Evolutionary conservation across 2,329 filamentous ascomycete genomes (phyloP).

Genomic region (Talaromyces rugulosus): DNA sequence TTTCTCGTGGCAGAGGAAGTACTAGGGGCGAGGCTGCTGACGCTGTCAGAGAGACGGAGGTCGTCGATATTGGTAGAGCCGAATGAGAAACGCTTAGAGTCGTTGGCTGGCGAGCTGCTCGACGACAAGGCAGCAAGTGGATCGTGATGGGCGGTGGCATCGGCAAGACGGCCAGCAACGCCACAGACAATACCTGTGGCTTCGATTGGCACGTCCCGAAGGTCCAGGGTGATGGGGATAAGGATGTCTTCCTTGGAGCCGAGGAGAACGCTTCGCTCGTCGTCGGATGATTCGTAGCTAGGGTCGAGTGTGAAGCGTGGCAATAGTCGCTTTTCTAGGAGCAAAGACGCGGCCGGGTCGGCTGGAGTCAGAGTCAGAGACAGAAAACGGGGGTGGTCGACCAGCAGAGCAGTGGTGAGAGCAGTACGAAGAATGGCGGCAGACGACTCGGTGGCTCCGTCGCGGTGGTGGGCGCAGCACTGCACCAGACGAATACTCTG

Average conservation of each 20-base stretch:
- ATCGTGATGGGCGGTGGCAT: constrained; percentile 54
- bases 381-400: constrained; percentile 45
- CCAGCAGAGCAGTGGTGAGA: constrained; percentile 32
- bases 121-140: constrained; percentile 29
- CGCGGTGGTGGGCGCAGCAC: constrained; percentile 63
- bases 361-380: constrained; percentile 44
- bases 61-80: constrained; percentile 15
- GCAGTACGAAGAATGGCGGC: constrained; percentile 36
- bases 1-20: constrained; percentile 7
- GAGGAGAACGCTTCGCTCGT: constrained; percentile 64
- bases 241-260: constrained; percentile 66
- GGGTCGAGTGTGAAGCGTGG: constrained; percentile 64
- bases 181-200: constrained; percentile 94
- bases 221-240: constrained; percentile 83
- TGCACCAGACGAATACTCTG: constrained; percentile 68
- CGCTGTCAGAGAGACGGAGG: constrained; percentile 13
- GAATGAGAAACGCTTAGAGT: constrained; percentile 14
- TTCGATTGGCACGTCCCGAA: constrained; percentile 75
- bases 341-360: constrained; percentile 43
- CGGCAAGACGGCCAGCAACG: constrained; percentile 76
- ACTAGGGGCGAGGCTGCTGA: constrained; percentile 12
- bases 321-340: constrained; percentile 49
- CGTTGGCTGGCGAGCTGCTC: constrained; percentile 14
- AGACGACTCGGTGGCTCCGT: constrained; percentile 29
- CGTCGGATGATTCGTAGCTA: constrained; percentile 23